Percentiles rank a stretch among this genome's conserved stretches.
These are phyloP conservation scores for Lentinus brumalis DNA, from an alignment of 768 basidiomycete genomes.

Conservation along the genomic window DNA sequence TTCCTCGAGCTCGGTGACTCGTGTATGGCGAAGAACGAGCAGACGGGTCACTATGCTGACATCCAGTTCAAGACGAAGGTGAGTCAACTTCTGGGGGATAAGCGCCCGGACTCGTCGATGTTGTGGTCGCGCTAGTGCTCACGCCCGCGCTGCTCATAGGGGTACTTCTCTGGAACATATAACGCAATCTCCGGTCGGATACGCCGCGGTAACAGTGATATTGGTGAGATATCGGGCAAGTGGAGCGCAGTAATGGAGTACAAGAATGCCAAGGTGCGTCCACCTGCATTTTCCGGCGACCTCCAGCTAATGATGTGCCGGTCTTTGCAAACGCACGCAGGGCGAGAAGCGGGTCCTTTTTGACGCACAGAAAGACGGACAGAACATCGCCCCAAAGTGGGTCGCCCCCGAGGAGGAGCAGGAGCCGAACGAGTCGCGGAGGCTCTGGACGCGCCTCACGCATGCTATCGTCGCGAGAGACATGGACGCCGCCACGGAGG, in stretches of 20 bases:
- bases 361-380: constrained; percentile 76
- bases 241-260: constrained; percentile 94
- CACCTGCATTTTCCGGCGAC: neutral
- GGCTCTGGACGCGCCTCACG: constrained; percentile 87
- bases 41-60: constrained; percentile 72
- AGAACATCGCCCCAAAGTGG: constrained; percentile 75
- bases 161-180: constrained; percentile 97
- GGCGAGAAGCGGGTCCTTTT: constrained; percentile 78
- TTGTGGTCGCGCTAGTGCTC: too few relatives aligned
- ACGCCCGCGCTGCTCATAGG: constrained; percentile 43
- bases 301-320: neutral
- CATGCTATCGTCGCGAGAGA: constrained; percentile 83
- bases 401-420: constrained; percentile 88
- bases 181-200: constrained; percentile 86
- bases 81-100: too few relatives aligned
- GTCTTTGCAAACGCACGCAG: neutral
- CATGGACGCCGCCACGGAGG: constrained; percentile 92
- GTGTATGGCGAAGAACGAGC: constrained; percentile 82
- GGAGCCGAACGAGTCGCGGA: constrained; percentile 86
- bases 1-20: constrained; percentile 93
- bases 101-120: too few relatives aligned
- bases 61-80: constrained; percentile 99
- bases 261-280: constrained; percentile 63
- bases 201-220: constrained; percentile 59
- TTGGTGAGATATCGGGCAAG: constrained; percentile 86